Percentiles rank a stretch among this genome's conserved stretches.
These are phyloP conservation scores for Tylopilus sp. DNA, from an alignment of 768 basidiomycete species.

Conservation along the genomic window DNA sequence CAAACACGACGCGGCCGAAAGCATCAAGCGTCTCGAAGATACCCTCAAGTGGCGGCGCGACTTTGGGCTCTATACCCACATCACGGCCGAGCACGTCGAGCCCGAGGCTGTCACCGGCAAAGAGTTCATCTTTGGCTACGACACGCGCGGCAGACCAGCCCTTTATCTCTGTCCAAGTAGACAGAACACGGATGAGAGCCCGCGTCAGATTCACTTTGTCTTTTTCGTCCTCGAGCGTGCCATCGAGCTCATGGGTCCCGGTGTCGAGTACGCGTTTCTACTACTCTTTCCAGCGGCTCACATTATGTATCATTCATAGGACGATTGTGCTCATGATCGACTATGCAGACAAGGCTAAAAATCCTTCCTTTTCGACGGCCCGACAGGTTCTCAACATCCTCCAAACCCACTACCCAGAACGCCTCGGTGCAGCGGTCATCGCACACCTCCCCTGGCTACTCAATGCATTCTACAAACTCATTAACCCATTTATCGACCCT, in stretches of 20 bases:
- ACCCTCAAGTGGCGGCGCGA: constrained; percentile 81
- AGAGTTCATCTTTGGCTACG: constrained; percentile 73
- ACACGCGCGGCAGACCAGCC: constrained; percentile 58
- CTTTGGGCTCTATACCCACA: constrained; percentile 62
- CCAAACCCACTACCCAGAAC: constrained; percentile 84
- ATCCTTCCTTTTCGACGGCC: constrained; percentile 38
- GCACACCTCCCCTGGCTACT: constrained; percentile 80
- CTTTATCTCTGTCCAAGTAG: constrained; percentile 65
- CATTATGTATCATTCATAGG: constrained; percentile 33
- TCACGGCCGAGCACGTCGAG: constrained; percentile 63
- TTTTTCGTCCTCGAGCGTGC: constrained; percentile 78
- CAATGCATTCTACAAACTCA: constrained; percentile 71
- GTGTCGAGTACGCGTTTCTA: constrained; percentile 57
- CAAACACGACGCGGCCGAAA: constrained; percentile 62
- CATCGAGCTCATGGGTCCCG: constrained; percentile 75
- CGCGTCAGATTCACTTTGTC: constrained; percentile 66
- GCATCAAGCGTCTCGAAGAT: constrained; percentile 63
- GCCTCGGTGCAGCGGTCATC: constrained; percentile 71
- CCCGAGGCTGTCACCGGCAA: constrained; percentile 85
- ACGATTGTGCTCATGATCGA: constrained; percentile 71
- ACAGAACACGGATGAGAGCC: constrained; percentile 73
- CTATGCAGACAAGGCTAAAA: constrained; percentile 71
- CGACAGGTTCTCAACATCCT: constrained; percentile 56
- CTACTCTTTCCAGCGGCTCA: not conserved
- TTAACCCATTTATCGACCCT: constrained; percentile 81